phyloP scores from a whole-genome alignment of 345 rosid species.

The Raphanus raphanistrum region DNA sequence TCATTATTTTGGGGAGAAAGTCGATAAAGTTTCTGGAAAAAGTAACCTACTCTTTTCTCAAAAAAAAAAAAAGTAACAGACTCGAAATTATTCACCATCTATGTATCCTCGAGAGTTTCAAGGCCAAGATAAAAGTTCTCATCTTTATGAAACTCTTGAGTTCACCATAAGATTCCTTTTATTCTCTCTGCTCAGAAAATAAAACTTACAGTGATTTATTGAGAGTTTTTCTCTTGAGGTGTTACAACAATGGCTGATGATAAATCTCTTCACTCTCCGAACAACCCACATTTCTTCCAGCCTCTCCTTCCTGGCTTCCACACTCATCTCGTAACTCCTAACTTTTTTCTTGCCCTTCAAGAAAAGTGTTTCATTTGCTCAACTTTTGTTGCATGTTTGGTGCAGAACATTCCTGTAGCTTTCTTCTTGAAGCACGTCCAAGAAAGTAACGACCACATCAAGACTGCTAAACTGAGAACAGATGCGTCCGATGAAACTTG shows the following conservation, averaged over 20 bases:
- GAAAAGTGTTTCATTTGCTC: background rate
- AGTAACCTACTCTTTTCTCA: too few species aligned
- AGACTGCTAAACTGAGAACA: conserved; percentile 27
- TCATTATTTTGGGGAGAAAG: background rate
- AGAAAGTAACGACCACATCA: conserved; percentile 19
- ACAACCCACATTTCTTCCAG: conserved; percentile 27
- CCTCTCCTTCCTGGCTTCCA: conserved; percentile 32
- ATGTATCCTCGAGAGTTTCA: conserved; percentile 13
- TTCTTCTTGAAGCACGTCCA: conserved; percentile 18
- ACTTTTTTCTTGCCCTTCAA: background rate
- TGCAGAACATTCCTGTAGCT: conserved; percentile 32
- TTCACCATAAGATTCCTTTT: background rate
- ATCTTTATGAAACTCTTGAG: background rate
- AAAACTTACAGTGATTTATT: too few species aligned
- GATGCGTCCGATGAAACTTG: conserved; percentile 9
- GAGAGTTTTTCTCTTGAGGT: conserved; percentile 4
- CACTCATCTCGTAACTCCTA: conserved; percentile 26
- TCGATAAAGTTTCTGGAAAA: conserved; percentile 9
- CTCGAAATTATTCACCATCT: conserved; percentile 10
- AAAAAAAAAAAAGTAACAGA: background rate
- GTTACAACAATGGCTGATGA: conserved; percentile 32
- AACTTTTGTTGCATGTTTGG: background rate
- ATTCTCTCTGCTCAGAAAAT: background rate
- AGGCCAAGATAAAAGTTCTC: conserved; percentile 14
- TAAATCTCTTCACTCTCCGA: conserved; percentile 13